Conservation (phyloP, 768 basidiomycete species). For the Leccinum rimulosum region DNA sequence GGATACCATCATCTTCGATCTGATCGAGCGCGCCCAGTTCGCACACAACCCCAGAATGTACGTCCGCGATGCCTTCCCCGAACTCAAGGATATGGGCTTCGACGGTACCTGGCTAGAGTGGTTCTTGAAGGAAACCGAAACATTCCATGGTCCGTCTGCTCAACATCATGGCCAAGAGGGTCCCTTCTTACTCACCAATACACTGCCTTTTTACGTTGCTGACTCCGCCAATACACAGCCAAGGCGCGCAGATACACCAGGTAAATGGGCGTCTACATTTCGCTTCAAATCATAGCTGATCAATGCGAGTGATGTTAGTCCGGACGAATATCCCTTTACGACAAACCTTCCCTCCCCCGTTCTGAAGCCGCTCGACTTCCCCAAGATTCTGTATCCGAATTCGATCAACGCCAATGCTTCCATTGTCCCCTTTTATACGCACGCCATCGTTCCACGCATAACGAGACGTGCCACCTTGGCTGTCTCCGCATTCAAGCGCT, state of each 20-base stretch:
- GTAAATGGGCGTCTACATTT: constrained; percentile 38
- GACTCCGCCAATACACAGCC: constrained; percentile 46
- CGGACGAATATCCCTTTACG: constrained; percentile 98
- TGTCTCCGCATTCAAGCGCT: constrained; percentile 65
- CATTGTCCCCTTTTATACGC: constrained; percentile 88
- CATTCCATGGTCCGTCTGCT: constrained; percentile 81
- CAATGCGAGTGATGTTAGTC: constrained; percentile 47
- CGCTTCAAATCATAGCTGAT: neutral
- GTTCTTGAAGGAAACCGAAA: constrained; percentile 95
- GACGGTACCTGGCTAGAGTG: constrained; percentile 93
- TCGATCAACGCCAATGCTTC: constrained; percentile 82
- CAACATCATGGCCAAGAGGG: neutral
- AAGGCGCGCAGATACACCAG: constrained; percentile 95
- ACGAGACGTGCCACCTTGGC: constrained; percentile 66
- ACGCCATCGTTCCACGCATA: constrained; percentile 86
- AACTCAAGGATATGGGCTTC: constrained; percentile 72
- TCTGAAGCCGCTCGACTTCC: constrained; percentile 69
- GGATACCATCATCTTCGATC: constrained; percentile 97
- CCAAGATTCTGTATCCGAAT: constrained; percentile 75
- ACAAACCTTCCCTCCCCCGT: constrained; percentile 77
- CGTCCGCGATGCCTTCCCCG: constrained; percentile 71
- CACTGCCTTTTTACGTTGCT: neutral
- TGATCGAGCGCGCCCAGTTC: constrained; percentile 97
- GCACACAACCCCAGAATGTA: constrained; percentile 92
- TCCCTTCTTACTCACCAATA: neutral